A percentile compares a stretch with the other conserved stretches of the same genome.
phyloP scores from a whole-genome alignment of 129 eudicot species.

The Pulicaria dysenterica region DNA sequence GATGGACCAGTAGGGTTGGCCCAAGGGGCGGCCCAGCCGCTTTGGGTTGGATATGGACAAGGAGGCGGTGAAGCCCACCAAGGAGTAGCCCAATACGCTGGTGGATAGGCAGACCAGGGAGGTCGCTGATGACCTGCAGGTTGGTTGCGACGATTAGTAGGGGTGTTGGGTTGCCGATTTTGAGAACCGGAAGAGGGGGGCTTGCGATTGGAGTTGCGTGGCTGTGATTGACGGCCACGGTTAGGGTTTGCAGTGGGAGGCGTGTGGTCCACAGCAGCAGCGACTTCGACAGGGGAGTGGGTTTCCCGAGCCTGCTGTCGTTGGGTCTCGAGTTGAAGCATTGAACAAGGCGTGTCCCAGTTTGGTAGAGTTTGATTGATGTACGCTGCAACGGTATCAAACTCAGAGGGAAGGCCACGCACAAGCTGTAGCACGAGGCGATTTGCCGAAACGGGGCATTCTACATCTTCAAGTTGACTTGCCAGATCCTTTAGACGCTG shows the following conservation, averaged over 20 bases:
- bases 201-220: too few relatives aligned
- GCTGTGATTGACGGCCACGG: too few relatives aligned
- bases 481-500: conserved; percentile 6
- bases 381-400: conserved; percentile 9
- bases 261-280: too few relatives aligned
- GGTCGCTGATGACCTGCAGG: neutral
- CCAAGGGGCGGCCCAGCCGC: neutral
- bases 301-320: neutral
- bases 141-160: neutral
- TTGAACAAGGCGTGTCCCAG: neutral
- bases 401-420: neutral
- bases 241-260: too few relatives aligned
- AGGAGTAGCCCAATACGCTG: neutral
- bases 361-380: neutral
- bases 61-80: conserved; percentile 18
- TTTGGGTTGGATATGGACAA: neutral
- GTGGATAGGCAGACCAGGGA: neutral
- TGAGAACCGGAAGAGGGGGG: too few relatives aligned
- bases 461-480: neutral
- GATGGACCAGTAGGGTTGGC: neutral
- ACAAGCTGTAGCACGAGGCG: neutral
- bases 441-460: neutral
- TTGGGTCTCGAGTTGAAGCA: conserved; percentile 1
- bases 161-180: too few relatives aligned
- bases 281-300: too few relatives aligned